Conservation (phyloP, 2,329 filamentous ascomycete genomes). For the Penicillium glabrum region DNA sequence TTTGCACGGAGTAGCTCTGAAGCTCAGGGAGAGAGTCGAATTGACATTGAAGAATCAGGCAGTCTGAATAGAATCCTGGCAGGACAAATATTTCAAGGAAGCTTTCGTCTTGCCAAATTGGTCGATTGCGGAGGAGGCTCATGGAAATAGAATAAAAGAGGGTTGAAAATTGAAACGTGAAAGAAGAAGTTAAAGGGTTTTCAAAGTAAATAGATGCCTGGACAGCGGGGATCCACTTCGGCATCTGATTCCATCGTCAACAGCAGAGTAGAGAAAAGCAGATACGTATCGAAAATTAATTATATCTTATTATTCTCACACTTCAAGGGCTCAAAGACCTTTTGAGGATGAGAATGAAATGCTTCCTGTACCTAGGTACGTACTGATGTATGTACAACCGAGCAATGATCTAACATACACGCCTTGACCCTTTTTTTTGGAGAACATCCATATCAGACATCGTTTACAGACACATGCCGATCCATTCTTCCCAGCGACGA, state of each 20-base stretch:
- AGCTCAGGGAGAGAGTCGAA: neutral
- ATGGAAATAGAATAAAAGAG: too few relatives aligned
- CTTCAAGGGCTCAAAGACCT: too few relatives aligned
- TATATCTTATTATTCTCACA: too few relatives aligned
- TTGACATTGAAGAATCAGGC: neutral
- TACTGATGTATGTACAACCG: too few relatives aligned
- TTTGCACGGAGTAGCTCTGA: neutral
- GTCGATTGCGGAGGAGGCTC: too few relatives aligned
- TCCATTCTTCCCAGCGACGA: slow-evolving; percentile 88
- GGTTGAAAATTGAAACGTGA: too few relatives aligned
- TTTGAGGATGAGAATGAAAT: too few relatives aligned
- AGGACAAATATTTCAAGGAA: too few relatives aligned
- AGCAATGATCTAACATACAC: neutral
- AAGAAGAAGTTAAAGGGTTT: neutral
- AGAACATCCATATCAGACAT: too few relatives aligned
- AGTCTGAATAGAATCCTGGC: neutral
- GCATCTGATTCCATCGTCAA: neutral
- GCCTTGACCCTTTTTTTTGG: too few relatives aligned
- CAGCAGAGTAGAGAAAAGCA: neutral
- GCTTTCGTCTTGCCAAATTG: too few relatives aligned
- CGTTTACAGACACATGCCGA: slow-evolving; percentile 68
- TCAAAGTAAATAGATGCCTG: neutral
- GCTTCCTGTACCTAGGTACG: too few relatives aligned
- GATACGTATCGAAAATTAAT: neutral
- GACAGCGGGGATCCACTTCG: neutral